phyloP scores from a whole-genome alignment of 371 early-diverging fungal genomes.

The Lichtheimia hyalospora region DNA sequence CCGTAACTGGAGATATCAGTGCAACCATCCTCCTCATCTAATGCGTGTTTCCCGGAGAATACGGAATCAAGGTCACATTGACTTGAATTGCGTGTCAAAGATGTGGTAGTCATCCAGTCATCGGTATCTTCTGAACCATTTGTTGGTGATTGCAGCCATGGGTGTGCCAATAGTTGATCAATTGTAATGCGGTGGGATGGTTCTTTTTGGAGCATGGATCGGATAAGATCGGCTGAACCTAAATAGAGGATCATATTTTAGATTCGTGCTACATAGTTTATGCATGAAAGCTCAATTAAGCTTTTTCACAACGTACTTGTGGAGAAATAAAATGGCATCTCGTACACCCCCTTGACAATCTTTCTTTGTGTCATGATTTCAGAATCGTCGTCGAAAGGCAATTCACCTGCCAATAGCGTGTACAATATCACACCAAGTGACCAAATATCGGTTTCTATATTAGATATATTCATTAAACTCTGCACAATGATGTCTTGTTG shows the following conservation, averaged over 20 bases:
- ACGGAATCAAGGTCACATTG: slow-evolving; percentile 32
- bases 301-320: slow-evolving; percentile 35
- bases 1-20: slow-evolving; percentile 14
- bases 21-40: slow-evolving; percentile 21
- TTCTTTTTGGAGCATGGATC: slow-evolving; percentile 62
- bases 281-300: not conserved
- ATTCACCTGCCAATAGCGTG: slow-evolving; percentile 76
- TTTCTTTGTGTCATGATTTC: slow-evolving; percentile 71
- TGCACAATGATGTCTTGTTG: not conserved
- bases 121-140: slow-evolving; percentile 20
- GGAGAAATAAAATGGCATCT: slow-evolving; percentile 65
- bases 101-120: slow-evolving; percentile 20
- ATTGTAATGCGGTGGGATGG: slow-evolving; percentile 67
- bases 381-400: slow-evolving; percentile 86
- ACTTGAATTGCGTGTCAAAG: slow-evolving; percentile 28
- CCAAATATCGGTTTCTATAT: slow-evolving; percentile 85
- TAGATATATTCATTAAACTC: not conserved
- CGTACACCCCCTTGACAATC: slow-evolving; percentile 73
- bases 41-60: slow-evolving; percentile 11
- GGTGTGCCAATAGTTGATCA: slow-evolving; percentile 64
- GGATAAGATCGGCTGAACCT: slow-evolving; percentile 53
- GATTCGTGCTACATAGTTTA: not conserved
- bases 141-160: slow-evolving; percentile 55
- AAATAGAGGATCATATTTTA: not conserved
- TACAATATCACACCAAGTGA: slow-evolving; percentile 84